Evolutionary conservation across 2,329 filamentous ascomycete species (phyloP).

Genomic region (Scedosporium boydii): DNA sequence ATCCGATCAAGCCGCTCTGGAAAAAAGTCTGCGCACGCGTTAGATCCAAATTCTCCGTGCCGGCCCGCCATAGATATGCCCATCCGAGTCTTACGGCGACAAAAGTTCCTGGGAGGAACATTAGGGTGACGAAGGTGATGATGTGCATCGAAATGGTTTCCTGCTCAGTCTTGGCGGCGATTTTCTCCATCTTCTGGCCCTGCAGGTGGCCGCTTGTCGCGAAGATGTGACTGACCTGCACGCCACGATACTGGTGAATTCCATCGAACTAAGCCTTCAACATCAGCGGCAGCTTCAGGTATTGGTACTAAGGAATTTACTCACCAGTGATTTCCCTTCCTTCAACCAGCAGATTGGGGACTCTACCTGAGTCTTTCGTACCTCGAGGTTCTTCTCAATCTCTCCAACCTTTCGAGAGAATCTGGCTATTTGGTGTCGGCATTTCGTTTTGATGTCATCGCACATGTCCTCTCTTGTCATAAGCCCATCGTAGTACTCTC

Average conservation of each 20-base stretch:
- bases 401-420: background rate
- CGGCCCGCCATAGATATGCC: background rate
- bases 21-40: background rate
- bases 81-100: background rate
- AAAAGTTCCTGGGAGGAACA: constrained; percentile 2
- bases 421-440: background rate
- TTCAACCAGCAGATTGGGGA: background rate
- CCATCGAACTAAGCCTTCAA: background rate
- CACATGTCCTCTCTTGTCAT: background rate
- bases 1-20: background rate
- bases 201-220: background rate
- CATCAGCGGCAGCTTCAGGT: too few relatives aligned
- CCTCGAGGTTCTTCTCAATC: background rate
- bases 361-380: background rate
- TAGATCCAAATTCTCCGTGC: background rate
- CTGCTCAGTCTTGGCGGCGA: background rate
- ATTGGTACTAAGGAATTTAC: background rate
- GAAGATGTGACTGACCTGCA: background rate
- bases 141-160: background rate
- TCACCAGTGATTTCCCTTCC: background rate
- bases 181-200: background rate
- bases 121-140: background rate
- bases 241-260: background rate
- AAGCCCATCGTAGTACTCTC: background rate
- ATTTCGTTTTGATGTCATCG: background rate